phyloP scores from a whole-genome alignment of 805 yeast species.

The Teunomyces stri region DNA sequence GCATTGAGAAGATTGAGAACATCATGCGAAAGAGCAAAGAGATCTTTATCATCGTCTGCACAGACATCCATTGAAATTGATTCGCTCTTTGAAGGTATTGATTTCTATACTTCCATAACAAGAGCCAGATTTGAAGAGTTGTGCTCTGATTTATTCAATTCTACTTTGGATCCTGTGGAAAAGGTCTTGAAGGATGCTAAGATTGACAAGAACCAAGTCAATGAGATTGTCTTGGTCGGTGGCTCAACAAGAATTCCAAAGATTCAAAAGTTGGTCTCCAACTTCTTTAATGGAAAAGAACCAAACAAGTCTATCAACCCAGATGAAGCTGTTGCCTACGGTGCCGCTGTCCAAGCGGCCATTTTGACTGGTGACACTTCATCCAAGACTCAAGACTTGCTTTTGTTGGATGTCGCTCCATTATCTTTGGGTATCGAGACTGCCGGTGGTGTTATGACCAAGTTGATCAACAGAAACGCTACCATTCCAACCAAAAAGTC shows the following conservation, averaged over 20 bases:
- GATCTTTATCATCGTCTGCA: conserved; percentile 92
- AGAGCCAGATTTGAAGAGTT: conserved; percentile 98
- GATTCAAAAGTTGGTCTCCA: conserved; percentile 89
- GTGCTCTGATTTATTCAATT: conserved; percentile 88
- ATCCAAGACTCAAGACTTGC: conserved; percentile 45
- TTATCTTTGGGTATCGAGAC: conserved; percentile 95
- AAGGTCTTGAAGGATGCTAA: conserved; percentile 93
- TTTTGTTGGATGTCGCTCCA: conserved; percentile 90
- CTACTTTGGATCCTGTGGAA: conserved; percentile 93
- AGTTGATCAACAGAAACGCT: conserved; percentile 90
- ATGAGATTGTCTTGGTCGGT: conserved; percentile 96
- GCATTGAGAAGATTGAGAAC: conserved; percentile 93
- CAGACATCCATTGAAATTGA: conserved; percentile 96
- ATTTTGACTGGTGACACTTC: conserved; percentile 85
- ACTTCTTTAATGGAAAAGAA: conserved; percentile 90
- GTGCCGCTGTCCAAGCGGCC: conserved; percentile 99
- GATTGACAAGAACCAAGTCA: conserved; percentile 79
- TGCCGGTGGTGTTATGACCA: conserved; percentile 97
- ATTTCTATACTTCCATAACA: conserved; percentile 90
- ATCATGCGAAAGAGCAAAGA: conserved; percentile 97
- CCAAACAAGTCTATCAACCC: conserved; percentile 98
- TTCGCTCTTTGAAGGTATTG: conserved; percentile 91
- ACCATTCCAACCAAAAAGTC: conserved; percentile 95
- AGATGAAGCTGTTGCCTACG: conserved; percentile 99
- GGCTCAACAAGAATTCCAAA: conserved; percentile 99